Evolutionary conservation across 2,329 filamentous ascomycete genomes (phyloP).

Genomic region (Thermoascus crustaceus): DNA sequence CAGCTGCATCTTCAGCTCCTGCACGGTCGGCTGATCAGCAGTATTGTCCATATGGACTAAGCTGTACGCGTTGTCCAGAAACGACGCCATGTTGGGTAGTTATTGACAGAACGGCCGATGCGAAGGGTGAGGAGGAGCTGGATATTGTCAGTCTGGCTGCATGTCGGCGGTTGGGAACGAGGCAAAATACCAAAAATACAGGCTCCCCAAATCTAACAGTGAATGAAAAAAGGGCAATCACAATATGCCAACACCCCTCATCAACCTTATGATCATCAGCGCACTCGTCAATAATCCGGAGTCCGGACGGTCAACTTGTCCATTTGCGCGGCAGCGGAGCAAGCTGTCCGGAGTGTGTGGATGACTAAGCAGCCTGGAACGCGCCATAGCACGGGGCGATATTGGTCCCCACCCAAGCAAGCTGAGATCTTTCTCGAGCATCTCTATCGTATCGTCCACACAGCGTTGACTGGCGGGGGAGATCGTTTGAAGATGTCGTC

Average conservation of each 20-base stretch:
- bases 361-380: constrained; percentile 34
- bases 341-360: constrained; percentile 35
- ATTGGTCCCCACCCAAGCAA: constrained; percentile 4
- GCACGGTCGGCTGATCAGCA: constrained; percentile 79
- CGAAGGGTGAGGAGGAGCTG: constrained; percentile 18
- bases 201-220: constrained; percentile 15
- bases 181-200: constrained; percentile 18
- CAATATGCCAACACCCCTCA: constrained; percentile 27
- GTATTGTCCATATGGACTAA: constrained; percentile 97
- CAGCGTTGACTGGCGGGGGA: no score
- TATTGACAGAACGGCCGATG: constrained; percentile 14
- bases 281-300: constrained; percentile 24
- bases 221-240: constrained; percentile 19
- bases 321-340: constrained; percentile 29
- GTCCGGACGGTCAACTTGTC: constrained; percentile 31
- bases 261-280: constrained; percentile 29
- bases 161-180: constrained; percentile 10
- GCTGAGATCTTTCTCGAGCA: no score
- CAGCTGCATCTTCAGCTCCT: constrained; percentile 84
- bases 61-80: constrained; percentile 91
- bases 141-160: constrained; percentile 6
- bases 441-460: no score
- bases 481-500: no score
- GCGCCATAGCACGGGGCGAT: constrained; percentile 2
- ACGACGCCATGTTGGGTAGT: constrained; percentile 70